Base-by-base conservation (phyloP, 805 yeast species). In the Teunomyces stri region DNA sequence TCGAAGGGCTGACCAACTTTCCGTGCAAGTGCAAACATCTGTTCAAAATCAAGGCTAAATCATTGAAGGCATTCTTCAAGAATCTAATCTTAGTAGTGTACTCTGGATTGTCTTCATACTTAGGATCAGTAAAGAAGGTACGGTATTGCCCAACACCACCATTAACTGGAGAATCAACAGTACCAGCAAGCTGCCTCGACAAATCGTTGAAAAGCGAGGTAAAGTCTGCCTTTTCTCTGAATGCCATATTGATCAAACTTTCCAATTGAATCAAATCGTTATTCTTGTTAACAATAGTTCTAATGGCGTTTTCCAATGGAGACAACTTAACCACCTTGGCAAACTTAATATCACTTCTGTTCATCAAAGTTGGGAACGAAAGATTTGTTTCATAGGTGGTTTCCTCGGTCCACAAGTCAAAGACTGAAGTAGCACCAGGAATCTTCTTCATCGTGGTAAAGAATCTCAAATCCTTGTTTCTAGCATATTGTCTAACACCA, bases 131-230 rank as follows among this genome's bases (percentile, higher is more conserved):
- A 60, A 87, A 80, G 61, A 89, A 88, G 2, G 78, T 78, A 46
- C 91, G 75, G 66, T 87, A 89, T 60, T 86, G 89, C 2, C 89
- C 87, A 52, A 89, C 87, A 48, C 97, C 97, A 30, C 97, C 97
- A 61, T 89, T 89, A 5, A 89, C 92, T 3, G 96, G 96, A 0
- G 96, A 82, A 61, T 89, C 96, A 46, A 90, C 91, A 0, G 96
- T 87, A 37, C 96, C 96, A 2, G 89, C 79, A 46, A 85, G 69
- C 57, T 81, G 81, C 64, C 92, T 74, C 5, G 91, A 82, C 50
- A 87, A 67, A 59, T 82, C 89, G 53, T 78, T 76, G 61, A 84
- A 83, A 25, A 78, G 62, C 0, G 82, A 66, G 2, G 72, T 59
- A 42, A 65, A 69, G 43, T 75, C 80, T 0, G 74, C 72, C 56